Conservation (phyloP, 1,284 basidiomycete genomes). For the Leccinum pseudoinsigne region DNA sequence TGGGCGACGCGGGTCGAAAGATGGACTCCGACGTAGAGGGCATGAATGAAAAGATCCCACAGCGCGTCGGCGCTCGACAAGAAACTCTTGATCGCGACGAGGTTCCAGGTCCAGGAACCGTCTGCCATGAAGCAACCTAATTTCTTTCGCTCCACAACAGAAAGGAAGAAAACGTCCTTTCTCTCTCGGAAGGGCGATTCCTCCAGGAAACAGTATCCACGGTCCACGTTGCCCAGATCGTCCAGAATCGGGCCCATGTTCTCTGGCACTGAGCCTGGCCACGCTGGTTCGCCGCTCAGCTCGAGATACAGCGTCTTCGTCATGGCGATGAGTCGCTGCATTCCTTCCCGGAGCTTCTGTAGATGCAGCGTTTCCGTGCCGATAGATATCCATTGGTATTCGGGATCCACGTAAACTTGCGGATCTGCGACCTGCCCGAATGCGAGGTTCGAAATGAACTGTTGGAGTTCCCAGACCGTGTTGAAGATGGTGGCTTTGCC, state of each 20-base stretch:
- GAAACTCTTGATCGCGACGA: not conserved
- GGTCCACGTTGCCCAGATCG: not conserved
- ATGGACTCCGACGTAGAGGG: not conserved
- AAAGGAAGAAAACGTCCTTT: not conserved
- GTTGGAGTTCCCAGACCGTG: too few species aligned
- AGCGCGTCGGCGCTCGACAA: not conserved
- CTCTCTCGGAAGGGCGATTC: not conserved
- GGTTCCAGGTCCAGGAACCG: conserved; percentile 3
- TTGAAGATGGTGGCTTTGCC: too few species aligned
- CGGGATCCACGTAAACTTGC: too few species aligned
- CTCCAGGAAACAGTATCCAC: conserved; percentile 12
- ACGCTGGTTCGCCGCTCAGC: too few species aligned
- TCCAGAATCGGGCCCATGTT: not conserved
- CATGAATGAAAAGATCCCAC: conserved; percentile 1
- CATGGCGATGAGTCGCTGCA: too few species aligned
- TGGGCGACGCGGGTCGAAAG: not conserved
- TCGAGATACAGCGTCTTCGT: too few species aligned
- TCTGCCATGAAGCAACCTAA: not conserved
- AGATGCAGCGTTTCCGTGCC: too few species aligned
- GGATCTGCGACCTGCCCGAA: too few species aligned
- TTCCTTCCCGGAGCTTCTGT: too few species aligned
- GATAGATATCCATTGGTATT: too few species aligned
- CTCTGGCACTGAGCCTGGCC: not conserved
- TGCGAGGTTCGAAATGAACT: too few species aligned
- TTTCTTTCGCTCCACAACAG: not conserved